Evolutionary conservation across 805 yeast genomes (phyloP).

Genomic region (Ogataea methylovora): DNA sequence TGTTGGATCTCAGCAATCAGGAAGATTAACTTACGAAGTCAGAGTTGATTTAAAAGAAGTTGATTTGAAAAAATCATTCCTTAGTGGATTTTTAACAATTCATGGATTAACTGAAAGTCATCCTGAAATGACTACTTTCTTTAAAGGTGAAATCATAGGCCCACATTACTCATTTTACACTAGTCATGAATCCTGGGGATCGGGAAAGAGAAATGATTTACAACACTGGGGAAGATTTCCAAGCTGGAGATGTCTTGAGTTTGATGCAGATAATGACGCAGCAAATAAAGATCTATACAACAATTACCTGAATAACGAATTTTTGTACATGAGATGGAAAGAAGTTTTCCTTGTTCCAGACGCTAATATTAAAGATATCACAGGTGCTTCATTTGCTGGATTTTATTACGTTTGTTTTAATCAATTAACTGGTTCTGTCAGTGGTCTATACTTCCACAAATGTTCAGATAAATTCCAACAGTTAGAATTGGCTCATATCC

Average conservation of each 20-base stretch:
- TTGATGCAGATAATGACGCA: slow-evolving; percentile 22
- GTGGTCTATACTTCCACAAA: slow-evolving; percentile 78
- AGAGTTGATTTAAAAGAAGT: slow-evolving; percentile 62
- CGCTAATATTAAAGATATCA: slow-evolving; percentile 49
- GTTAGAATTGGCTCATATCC: slow-evolving; percentile 51
- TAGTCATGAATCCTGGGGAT: slow-evolving; percentile 45
- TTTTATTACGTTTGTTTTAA: slow-evolving; percentile 84
- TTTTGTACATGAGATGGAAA: slow-evolving; percentile 90
- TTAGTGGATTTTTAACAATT: slow-evolving; percentile 59
- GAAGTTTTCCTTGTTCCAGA: slow-evolving; percentile 84
- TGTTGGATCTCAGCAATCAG: slow-evolving; percentile 66
- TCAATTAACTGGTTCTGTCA: slow-evolving; percentile 64
- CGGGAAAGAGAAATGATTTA: slow-evolving; percentile 42
- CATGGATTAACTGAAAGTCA: slow-evolving; percentile 55
- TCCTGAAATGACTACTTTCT: slow-evolving; percentile 63
- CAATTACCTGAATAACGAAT: slow-evolving; percentile 30
- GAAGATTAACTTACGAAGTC: slow-evolving; percentile 56
- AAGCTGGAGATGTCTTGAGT: slow-evolving; percentile 26
- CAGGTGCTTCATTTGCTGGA: slow-evolving; percentile 85
- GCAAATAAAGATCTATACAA: slow-evolving; percentile 18
- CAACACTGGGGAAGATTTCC: slow-evolving; percentile 57
- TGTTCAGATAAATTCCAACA: slow-evolving; percentile 77
- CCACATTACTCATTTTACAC: slow-evolving; percentile 53
- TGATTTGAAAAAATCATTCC: slow-evolving; percentile 44
- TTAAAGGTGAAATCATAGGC: slow-evolving; percentile 65